A percentile compares a stretch with the other conserved stretches of the same genome.
These are phyloP conservation scores for Emmonsiellopsis sp. DNA, from an alignment of 2,329 filamentous ascomycete genomes.

Conservation along the genomic window DNA sequence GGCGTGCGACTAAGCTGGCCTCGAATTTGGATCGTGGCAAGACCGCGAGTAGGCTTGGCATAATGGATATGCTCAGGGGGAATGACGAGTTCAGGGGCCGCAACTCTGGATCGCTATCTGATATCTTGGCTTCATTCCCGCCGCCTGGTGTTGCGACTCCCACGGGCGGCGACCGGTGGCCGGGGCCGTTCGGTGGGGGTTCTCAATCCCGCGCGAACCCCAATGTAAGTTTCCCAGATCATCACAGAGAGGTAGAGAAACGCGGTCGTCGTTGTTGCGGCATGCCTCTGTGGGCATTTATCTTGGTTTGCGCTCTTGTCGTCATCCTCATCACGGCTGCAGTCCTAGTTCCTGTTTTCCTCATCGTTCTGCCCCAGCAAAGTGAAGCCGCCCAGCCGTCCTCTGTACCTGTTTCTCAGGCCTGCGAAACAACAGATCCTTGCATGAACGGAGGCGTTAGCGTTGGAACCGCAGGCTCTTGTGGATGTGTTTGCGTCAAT, in stretches of 20 bases:
- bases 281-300: conserved; percentile 68
- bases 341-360: conserved; percentile 64
- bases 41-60: conserved; percentile 51
- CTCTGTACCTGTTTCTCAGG: conserved; percentile 23
- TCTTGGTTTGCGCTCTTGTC: conserved; percentile 56
- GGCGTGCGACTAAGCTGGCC: conserved; percentile 75
- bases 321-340: conserved; percentile 70
- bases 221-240: conserved; percentile 11
- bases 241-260: conserved; percentile 14
- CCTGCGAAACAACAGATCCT: conserved; percentile 36
- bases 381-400: conserved; percentile 23
- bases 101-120: conserved; percentile 49
- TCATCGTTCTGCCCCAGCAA: conserved; percentile 51
- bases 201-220: conserved; percentile 18
- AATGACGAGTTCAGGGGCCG: conserved; percentile 24
- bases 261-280: conserved; percentile 66
- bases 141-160: conserved; percentile 47
- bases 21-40: conserved; percentile 78
- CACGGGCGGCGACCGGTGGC: conserved; percentile 28
- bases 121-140: conserved; percentile 58
- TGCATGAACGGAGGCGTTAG: conserved; percentile 78
- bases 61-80: conserved; percentile 39
- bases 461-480: conserved; percentile 57
- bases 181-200: conserved; percentile 28
- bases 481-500: conserved; percentile 81